Conservation (phyloP, 1,284 basidiomycete species). For the Papiliotrema nemorosa region DNA sequence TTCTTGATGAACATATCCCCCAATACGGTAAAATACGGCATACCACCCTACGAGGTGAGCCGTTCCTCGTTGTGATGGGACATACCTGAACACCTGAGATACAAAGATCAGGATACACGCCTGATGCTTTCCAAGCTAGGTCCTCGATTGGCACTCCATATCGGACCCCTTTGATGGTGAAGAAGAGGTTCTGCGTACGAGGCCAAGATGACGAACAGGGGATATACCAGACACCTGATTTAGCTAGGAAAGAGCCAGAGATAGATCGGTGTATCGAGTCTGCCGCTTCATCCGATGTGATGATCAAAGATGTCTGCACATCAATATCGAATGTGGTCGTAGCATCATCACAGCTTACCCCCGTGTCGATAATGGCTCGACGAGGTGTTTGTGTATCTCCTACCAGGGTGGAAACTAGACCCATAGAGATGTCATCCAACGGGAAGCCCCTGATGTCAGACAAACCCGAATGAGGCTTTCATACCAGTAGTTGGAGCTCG, state of each 20-base stretch:
- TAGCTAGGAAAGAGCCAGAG: constrained; percentile 5
- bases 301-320: constrained; percentile 21
- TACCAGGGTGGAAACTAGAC: constrained; percentile 8
- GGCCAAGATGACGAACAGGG: constrained; percentile 16
- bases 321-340: background rate
- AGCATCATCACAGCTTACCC: constrained; percentile 7
- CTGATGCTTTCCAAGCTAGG: constrained; percentile 24
- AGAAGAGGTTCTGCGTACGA: constrained; percentile 16
- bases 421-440: constrained; percentile 18
- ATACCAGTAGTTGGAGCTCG: constrained; percentile 25
- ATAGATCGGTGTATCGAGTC: constrained; percentile 14
- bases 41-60: constrained; percentile 13
- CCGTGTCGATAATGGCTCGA: constrained; percentile 26
- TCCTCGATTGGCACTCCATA: constrained; percentile 25
- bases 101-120: constrained; percentile 13
- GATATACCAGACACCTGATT: constrained; percentile 20
- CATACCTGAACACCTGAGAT: constrained; percentile 19
- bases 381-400: constrained; percentile 12
- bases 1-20: constrained; percentile 31
- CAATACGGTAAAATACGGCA: constrained; percentile 20
- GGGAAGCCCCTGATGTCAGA: constrained; percentile 17
- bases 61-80: background rate
- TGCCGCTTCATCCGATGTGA: constrained; percentile 17
- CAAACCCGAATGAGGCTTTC: background rate
- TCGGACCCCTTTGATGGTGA: constrained; percentile 14